A percentile compares a stretch with the other conserved stretches of the same genome.
These are phyloP conservation scores for Vitis amurensis DNA, from an alignment of 164 flowering plant species.

Conservation along the genomic window DNA sequence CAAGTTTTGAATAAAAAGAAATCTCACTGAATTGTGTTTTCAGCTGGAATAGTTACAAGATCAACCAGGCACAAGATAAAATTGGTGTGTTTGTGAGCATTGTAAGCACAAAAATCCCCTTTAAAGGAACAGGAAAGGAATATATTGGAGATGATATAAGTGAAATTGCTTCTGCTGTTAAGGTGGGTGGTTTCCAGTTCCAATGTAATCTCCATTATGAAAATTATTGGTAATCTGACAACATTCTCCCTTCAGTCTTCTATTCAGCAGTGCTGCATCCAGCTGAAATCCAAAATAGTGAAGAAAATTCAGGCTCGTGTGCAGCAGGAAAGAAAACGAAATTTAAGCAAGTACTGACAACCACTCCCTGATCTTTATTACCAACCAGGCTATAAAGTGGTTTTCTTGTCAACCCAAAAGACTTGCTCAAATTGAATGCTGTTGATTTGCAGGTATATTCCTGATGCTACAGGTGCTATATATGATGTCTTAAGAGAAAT, in stretches of 20 bases:
- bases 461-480: slow-evolving; percentile 69
- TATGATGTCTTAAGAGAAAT: slow-evolving; percentile 66
- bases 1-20: neutral
- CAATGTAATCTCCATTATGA: neutral
- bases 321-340: slow-evolving; percentile 93
- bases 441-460: slow-evolving; percentile 62
- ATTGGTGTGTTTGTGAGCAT: slow-evolving; percentile 97
- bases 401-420: neutral
- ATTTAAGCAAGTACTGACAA: slow-evolving; percentile 61
- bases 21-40: slow-evolving; percentile 21
- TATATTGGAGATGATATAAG: slow-evolving; percentile 97
- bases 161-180: slow-evolving; percentile 94
- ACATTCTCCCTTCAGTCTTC: slow-evolving; percentile 52
- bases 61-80: slow-evolving; percentile 93
- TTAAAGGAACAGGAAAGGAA: slow-evolving; percentile 98
- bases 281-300: slow-evolving; percentile 86
- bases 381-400: neutral
- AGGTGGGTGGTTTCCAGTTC: slow-evolving; percentile 42
- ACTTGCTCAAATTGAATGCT: slow-evolving; percentile 5
- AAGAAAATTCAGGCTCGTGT: slow-evolving; percentile 95
- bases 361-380: neutral
- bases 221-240: slow-evolving; percentile 17
- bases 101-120: slow-evolving; percentile 98
- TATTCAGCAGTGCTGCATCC: slow-evolving; percentile 87
- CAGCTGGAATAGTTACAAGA: slow-evolving; percentile 96